A percentile compares a stretch with the other conserved stretches of the same genome.
Conservation (phyloP, 192 early-diverging fungal species). For the Backusella mclennaniae region DNA sequence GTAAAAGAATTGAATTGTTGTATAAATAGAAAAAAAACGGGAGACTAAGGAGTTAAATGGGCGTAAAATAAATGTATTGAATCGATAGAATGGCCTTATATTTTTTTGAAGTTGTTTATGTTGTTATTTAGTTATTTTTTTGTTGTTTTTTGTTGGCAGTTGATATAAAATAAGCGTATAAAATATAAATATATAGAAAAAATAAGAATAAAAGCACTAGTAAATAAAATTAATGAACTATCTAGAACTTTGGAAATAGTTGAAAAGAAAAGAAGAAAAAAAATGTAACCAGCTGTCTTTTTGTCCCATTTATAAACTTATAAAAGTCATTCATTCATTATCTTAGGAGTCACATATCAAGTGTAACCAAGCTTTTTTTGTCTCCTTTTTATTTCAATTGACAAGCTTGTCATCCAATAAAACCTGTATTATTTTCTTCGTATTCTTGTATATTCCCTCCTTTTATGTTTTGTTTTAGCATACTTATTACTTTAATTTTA, state of each 20-base stretch:
- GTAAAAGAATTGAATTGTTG: neutral
- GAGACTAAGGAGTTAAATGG: neutral
- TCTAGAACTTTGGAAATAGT: conserved; percentile 3
- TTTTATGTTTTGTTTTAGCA: neutral
- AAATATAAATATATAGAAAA: neutral
- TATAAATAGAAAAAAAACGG: neutral
- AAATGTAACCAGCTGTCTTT: conserved; percentile 2
- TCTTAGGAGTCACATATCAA: neutral
- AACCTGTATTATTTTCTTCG: neutral
- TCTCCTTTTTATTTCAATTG: neutral
- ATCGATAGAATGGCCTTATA: neutral
- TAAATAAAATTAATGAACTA: neutral
- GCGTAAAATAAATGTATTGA: conserved; percentile 1
- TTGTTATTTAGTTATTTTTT: neutral
- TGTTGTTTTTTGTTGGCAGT: neutral
- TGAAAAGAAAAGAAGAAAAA: conserved; percentile 3
- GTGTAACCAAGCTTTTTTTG: neutral
- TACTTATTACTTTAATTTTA: neutral
- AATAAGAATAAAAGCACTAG: neutral
- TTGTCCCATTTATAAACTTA: conserved; percentile 9
- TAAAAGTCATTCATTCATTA: neutral
- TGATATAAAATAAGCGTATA: neutral
- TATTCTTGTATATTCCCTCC: neutral
- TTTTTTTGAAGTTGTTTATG: neutral
- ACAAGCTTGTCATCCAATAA: neutral